A percentile compares a stretch with the other conserved stretches of the same genome.
phyloP scores from a whole-genome alignment of 139 green algal genomes.

The Chlamydomonas asymmetrica region DNA sequence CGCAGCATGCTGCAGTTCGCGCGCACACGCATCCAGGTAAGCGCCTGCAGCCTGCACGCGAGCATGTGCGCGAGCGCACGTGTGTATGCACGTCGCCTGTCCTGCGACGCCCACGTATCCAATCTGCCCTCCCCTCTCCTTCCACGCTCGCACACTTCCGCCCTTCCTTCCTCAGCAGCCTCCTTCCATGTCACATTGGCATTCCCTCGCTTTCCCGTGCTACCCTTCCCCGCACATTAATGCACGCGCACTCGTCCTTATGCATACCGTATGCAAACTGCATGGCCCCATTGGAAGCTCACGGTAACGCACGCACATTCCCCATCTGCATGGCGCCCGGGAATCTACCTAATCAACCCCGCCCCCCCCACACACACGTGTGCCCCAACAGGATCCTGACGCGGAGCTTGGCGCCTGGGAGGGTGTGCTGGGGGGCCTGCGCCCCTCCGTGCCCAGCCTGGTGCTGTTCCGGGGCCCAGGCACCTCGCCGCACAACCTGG shows the following conservation, averaged over 20 bases:
- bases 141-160: background rate
- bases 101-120: background rate
- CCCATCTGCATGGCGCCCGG: no score
- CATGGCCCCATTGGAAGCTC: background rate
- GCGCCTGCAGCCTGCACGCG: background rate
- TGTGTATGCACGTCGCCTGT: background rate
- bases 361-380: background rate
- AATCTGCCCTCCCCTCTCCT: background rate
- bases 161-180: background rate
- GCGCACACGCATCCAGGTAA: constrained; percentile 9
- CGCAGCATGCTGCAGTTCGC: constrained; percentile 11
- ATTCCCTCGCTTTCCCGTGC: background rate
- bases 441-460: background rate
- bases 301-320: no score
- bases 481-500: background rate
- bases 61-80: background rate
- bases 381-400: background rate
- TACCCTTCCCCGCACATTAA: background rate
- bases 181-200: background rate
- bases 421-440: background rate
- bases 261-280: no score
- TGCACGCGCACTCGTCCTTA: background rate
- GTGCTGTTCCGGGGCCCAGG: constrained; percentile 25
- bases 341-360: background rate
- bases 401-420: constrained; percentile 11